Evolutionary conservation across 2,329 filamentous ascomycete species (phyloP), one percentile per base, ranked within the genome.

Genomic region (Fusarium buharicum): DNA sequence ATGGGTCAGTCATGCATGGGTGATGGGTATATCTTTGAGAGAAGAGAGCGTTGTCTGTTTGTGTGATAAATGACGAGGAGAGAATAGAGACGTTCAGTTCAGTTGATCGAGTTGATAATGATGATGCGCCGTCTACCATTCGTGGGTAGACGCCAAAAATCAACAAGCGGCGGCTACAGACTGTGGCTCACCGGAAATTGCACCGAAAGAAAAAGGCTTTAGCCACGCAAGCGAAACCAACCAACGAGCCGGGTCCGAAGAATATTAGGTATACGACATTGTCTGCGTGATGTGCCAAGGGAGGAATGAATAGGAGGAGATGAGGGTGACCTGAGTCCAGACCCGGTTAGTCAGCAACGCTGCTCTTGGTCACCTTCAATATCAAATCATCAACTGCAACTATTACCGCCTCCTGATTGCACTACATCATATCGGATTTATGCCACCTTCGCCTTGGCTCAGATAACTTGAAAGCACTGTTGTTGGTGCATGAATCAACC

Each of bases 161-260:
- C 27, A 28, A 28, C 9, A 12, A 28, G 12, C 13, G 30, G 30
- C 30, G 30, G 30, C 30, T 31, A n/a, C 12, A n/a, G 20, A 54
- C 31, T 54, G 27, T 27, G 27, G 46, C 37, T 47, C 30, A 13
- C 14, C 28, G 57, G 51, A 62, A 48, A 64, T 57, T 57, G 37
- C 36, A 16, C 34, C 28, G 27, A 24, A 22, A n/a, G n/a, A n/a
- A n/a, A n/a, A 37, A 54, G 41, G 18, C 31, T 36, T 38, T 46
- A n/a, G 57, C 39, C 56, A 54, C 38, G 41, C 39, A 41, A 47
- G 60, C 27, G 18, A 54, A 47, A 47, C 40, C 40, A 37, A 59
- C 45, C 40, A 37, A 59, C 45, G 20, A 46, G 27, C 36, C 36
- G 28, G 57, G 44, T 16, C 45, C 28, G 11, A 36, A 28, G 30